Conservation (phyloP, 495 filamentous ascomycete genomes). For the Penicillium tannophilum region DNA sequence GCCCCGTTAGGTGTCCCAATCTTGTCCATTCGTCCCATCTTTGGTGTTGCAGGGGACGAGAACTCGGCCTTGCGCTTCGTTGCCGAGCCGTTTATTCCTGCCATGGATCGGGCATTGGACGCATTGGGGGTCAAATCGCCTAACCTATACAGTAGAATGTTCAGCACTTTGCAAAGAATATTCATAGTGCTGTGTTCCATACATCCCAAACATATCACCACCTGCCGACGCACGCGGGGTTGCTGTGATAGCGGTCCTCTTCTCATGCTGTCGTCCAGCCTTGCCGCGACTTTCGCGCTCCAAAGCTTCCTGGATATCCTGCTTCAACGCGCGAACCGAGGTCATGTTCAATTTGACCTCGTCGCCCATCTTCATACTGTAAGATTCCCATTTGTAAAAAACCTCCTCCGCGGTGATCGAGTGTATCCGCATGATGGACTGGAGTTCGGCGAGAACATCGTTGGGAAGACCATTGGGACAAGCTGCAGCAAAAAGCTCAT, state of each 20-base stretch:
- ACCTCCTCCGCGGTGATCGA: slow-evolving; percentile 76
- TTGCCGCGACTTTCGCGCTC: slow-evolving; percentile 70
- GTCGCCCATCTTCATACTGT: slow-evolving; percentile 90
- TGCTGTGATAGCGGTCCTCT: slow-evolving; percentile 54
- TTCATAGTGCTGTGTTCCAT: slow-evolving; percentile 25
- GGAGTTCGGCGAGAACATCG: slow-evolving; percentile 76
- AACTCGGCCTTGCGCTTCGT: slow-evolving; percentile 65
- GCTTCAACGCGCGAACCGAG: slow-evolving; percentile 74
- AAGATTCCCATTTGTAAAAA: slow-evolving; percentile 97
- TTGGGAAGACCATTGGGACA: slow-evolving; percentile 60
- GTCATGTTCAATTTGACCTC: slow-evolving; percentile 70
- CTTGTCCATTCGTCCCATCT: slow-evolving; percentile 48
- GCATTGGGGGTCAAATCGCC: slow-evolving; percentile 78
- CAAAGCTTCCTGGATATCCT: slow-evolving; percentile 79
- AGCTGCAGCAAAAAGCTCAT: slow-evolving; percentile 63
- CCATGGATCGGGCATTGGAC: slow-evolving; percentile 50
- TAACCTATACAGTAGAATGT: slow-evolving; percentile 51
- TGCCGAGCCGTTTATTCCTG: slow-evolving; percentile 51
- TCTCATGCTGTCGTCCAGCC: slow-evolving; percentile 60
- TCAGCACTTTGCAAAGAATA: not conserved
- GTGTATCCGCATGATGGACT: slow-evolving; percentile 82
- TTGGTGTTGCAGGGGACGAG: slow-evolving; percentile 56
- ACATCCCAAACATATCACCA: slow-evolving; percentile 85
- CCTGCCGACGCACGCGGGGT: slow-evolving; percentile 65
- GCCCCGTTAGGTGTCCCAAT: slow-evolving; percentile 34